phyloP scores from a whole-genome alignment of 306 rosid genomes.

The Benincasa hispida region DNA sequence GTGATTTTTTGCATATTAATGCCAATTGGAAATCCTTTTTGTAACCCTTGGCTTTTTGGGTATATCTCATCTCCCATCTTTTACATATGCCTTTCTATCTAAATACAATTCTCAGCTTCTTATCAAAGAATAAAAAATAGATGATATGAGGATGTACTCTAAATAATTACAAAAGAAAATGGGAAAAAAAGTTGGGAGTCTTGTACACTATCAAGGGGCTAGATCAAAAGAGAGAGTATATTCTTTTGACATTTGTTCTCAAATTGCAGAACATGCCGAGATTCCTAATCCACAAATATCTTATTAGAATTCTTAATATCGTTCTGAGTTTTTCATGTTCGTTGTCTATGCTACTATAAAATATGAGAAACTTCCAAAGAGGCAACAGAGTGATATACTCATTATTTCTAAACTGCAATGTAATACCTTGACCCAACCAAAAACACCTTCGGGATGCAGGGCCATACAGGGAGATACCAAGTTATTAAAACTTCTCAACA shows the following conservation, averaged over 20 bases:
- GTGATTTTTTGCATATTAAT: background rate
- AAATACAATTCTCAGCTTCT: background rate
- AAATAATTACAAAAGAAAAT: background rate
- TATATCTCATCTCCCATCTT: background rate
- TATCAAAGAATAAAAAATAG: background rate
- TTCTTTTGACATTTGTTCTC: background rate
- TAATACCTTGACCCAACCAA: background rate
- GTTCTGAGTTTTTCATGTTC: background rate
- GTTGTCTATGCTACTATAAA: background rate
- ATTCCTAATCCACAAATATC: background rate
- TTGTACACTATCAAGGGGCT: background rate
- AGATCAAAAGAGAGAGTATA: background rate
- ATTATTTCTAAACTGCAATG: background rate
- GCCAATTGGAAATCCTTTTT: background rate
- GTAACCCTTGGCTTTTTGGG: background rate
- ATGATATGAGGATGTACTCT: background rate
- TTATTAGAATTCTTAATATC: background rate
- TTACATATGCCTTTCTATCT: background rate
- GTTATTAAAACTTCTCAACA: background rate
- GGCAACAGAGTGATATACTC: background rate
- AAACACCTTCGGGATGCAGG: background rate
- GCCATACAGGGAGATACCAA: background rate
- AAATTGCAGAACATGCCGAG: background rate
- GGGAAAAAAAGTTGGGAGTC: background rate
- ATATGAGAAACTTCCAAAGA: background rate